Base-by-base conservation (phyloP, 140 eudicot species). In the Flaveria floridana region DNA sequence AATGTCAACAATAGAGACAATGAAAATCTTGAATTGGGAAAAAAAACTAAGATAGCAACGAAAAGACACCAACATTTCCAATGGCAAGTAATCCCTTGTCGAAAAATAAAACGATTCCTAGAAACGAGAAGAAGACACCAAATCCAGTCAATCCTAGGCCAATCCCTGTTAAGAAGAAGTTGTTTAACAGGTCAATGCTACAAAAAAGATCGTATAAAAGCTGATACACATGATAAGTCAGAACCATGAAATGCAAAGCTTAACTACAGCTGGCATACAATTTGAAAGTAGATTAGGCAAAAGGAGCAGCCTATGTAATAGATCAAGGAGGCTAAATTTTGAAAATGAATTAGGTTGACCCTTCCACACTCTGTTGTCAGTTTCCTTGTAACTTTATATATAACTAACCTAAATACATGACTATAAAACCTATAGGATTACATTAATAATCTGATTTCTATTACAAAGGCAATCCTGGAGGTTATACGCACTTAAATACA, bases 91-190 rank as follows among this genome's bases (percentile, higher is more conserved):
- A 50, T 5, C 95, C 95, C 71, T 88, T 85, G 81, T 88, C 94
- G 39, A 88, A 83, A 80, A 88, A 85, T 71, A 88, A 64, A 9
- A 88, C 19, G 65, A 85, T 73, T 21, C 95, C 95, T 50, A 88
- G 41, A 34, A 85, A 79, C 10, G 88, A 71, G 80, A 85, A 88
- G 9, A 88, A 73, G 53, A 82, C 80, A 2, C 95, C 95, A 34
- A 85, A 83, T n/a, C 88, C 88, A 13, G 90, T 85, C 87, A 88
- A 79, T 58, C 88, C 90, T 23, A 88, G 79, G 47, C 90, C 95
- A 65, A 85, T 85, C 84, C 82, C 95, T 88, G 86, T 73, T 84
- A 64, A 39, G 10, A 52, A 58, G 41, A 52, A 58, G 41, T 30
- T 47, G 76, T 47, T 78, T 58, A 78, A 30, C 5, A 12, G 2